Evolutionary conservation across 2,329 filamentous ascomycete species (phyloP).

Genomic region (Colletotrichum abscissum): DNA sequence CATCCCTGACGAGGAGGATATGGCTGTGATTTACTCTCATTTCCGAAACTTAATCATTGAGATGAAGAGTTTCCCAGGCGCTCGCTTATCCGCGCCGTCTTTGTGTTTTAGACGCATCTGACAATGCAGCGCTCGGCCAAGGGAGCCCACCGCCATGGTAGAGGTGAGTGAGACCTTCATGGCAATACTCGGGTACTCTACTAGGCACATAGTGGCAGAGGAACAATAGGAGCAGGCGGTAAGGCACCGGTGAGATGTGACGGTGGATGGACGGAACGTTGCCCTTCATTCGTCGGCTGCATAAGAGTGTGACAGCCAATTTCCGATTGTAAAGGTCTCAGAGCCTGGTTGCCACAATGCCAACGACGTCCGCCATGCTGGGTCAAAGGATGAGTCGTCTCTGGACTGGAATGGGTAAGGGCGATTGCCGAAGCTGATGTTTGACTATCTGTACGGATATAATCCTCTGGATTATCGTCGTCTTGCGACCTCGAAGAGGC

Average conservation of each 20-base stretch:
- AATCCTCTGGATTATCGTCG: no score
- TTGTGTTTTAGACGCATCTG: not conserved
- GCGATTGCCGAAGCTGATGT: not conserved
- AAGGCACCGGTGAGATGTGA: not conserved
- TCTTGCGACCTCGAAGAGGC: not conserved
- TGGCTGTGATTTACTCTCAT: not conserved
- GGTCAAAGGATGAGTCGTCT: not conserved
- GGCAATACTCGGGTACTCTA: not conserved
- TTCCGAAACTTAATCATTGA: not conserved
- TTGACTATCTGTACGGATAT: no score
- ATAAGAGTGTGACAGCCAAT: slow-evolving; percentile 13
- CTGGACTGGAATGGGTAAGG: not conserved
- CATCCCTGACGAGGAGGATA: not conserved
- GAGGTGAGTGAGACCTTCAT: not conserved
- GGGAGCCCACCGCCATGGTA: not conserved
- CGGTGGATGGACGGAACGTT: not conserved
- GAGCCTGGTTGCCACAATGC: not conserved
- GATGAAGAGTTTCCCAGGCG: not conserved
- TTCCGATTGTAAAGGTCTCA: not conserved
- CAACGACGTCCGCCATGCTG: not conserved
- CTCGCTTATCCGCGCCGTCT: not conserved
- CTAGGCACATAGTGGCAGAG: not conserved
- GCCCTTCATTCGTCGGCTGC: not conserved
- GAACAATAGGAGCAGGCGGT: not conserved
- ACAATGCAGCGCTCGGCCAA: not conserved